A percentile compares a stretch with the other conserved stretches of the same genome.
Conservation (phyloP, 2,329 filamentous ascomycete genomes). For the Daldinia sp. region DNA sequence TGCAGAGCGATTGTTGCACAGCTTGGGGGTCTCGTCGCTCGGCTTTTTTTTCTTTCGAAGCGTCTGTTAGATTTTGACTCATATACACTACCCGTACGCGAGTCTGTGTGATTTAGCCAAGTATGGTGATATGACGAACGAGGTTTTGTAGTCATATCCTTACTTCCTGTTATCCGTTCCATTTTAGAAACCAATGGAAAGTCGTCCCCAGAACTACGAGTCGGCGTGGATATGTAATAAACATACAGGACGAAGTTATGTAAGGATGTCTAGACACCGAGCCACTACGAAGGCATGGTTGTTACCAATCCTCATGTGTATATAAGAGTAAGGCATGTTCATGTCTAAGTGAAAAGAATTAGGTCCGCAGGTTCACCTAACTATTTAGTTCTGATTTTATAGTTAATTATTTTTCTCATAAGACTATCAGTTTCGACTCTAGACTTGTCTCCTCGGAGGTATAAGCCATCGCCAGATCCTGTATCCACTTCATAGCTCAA, state of each 20-base stretch:
- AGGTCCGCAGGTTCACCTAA: conserved; percentile 34
- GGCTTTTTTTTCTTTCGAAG: conserved; percentile 20
- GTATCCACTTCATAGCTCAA: conserved; percentile 9
- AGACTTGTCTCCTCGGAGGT: conserved; percentile 5
- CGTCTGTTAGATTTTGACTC: conserved; percentile 26
- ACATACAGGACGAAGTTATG: conserved; percentile 26
- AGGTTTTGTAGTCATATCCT: conserved; percentile 5
- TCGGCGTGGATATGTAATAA: conserved; percentile 34
- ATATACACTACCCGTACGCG: conserved; percentile 10
- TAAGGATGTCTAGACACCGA: conserved; percentile 20
- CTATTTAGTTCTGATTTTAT: conserved; percentile 40
- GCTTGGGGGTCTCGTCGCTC: conserved; percentile 17
- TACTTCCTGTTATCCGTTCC: conserved; percentile 35
- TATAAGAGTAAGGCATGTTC: conserved; percentile 26
- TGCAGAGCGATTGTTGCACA: conserved; percentile 26
- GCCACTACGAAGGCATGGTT: conserved; percentile 23
- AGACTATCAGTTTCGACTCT: conserved; percentile 11
- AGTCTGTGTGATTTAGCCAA: conserved; percentile 35
- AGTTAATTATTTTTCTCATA: conserved; percentile 20
- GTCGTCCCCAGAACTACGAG: conserved; percentile 25
- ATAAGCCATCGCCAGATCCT: neutral
- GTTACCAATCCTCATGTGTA: conserved; percentile 32
- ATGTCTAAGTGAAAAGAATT: conserved; percentile 7
- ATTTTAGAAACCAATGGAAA: conserved; percentile 43
- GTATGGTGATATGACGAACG: conserved; percentile 39